phyloP scores from a whole-genome alignment of 2,329 filamentous ascomycete genomes.

The Paecilomyces sp. region DNA sequence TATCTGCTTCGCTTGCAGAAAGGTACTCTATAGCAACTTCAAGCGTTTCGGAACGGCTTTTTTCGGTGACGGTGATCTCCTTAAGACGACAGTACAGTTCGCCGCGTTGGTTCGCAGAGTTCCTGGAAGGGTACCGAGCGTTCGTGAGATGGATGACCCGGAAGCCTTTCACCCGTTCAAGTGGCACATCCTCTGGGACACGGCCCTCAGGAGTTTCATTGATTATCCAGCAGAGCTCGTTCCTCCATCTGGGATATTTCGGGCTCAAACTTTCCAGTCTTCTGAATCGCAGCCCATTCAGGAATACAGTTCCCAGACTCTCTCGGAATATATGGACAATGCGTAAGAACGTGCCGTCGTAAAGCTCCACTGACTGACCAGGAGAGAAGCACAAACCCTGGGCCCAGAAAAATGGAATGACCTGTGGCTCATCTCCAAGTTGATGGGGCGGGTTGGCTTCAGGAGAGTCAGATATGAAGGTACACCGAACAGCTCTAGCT shows the following conservation, averaged over 20 bases:
- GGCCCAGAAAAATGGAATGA: constrained; percentile 10
- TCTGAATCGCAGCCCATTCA: constrained; percentile 34
- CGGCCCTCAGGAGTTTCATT: constrained; percentile 23
- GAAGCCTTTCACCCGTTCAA: constrained; percentile 31
- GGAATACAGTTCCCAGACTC: constrained; percentile 11
- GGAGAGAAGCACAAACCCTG: constrained; percentile 16
- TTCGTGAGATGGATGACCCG: constrained; percentile 52
- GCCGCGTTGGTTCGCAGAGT: constrained; percentile 22
- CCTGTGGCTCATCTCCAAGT: background rate
- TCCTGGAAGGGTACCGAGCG: constrained; percentile 32
- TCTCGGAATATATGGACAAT: constrained; percentile 31
- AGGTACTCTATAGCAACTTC: constrained; percentile 24
- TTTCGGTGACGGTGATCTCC: constrained; percentile 13
- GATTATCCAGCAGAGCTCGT: constrained; percentile 41
- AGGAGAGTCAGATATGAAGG: background rate
- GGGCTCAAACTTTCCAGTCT: constrained; percentile 24
- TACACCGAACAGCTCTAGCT: background rate
- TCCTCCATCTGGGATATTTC: constrained; percentile 27
- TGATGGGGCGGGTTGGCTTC: background rate
- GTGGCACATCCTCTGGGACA: constrained; percentile 31
- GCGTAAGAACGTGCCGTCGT: constrained; percentile 32
- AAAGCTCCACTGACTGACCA: constrained; percentile 30
- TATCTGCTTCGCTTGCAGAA: constrained; percentile 21
- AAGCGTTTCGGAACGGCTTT: background rate
- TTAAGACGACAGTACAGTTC: constrained; percentile 28